These are phyloP conservation scores for Boletus vermiculosoides DNA, from an alignment of 768 basidiomycete species.

Conservation along the genomic window DNA sequence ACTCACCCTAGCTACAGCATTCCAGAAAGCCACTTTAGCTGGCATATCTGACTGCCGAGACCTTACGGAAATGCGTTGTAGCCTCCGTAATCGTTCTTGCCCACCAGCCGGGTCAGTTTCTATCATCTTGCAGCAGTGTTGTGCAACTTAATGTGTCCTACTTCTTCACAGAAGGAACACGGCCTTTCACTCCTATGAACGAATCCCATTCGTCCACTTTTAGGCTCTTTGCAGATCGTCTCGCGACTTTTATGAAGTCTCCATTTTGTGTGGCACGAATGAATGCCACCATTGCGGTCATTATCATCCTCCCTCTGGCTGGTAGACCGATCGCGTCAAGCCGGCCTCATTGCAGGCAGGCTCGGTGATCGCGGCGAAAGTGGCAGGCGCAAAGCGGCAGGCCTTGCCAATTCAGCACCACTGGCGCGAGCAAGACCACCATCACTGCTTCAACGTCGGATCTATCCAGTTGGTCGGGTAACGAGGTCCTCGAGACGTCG, in stretches of 20 bases:
- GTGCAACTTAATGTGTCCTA: not conserved
- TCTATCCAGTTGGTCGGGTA: conserved; percentile 15
- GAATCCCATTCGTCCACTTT: not conserved
- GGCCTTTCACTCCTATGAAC: conserved; percentile 4
- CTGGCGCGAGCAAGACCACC: not conserved
- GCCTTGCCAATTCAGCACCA: conserved; percentile 3
- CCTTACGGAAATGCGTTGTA: not conserved
- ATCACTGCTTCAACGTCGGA: conserved; percentile 9
- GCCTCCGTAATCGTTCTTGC: not conserved
- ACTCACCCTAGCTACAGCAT: not conserved
- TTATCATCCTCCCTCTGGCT: not conserved
- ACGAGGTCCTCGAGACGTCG: conserved; percentile 44
- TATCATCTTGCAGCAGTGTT: not conserved
- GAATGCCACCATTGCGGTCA: conserved; percentile 8
- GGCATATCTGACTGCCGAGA: not conserved
- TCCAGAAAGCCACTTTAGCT: not conserved
- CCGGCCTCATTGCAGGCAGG: conserved; percentile 16
- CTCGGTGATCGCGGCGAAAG: conserved; percentile 16
- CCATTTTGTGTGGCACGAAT: conserved; percentile 2
- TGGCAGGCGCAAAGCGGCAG: conserved; percentile 7
- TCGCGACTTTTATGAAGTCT: conserved; percentile 11
- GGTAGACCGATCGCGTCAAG: conserved; percentile 6
- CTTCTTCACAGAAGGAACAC: conserved; percentile 5
- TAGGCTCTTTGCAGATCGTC: conserved; percentile 11
- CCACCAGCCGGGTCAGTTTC: not conserved